These are phyloP conservation scores for Metrosideros polymorpha DNA, from an alignment of 441 rosid species.

Conservation along the genomic window DNA sequence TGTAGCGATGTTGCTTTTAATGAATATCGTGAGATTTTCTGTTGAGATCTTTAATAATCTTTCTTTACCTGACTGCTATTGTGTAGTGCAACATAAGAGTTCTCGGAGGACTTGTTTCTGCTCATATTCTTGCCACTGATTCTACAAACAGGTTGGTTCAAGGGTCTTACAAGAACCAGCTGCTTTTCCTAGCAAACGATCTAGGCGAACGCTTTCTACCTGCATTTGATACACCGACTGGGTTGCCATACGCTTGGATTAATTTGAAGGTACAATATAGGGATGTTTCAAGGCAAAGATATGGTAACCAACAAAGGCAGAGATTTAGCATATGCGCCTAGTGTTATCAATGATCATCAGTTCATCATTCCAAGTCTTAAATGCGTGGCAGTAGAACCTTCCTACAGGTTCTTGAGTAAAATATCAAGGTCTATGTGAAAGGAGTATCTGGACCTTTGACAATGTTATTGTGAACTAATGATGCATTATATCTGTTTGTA, in stretches of 20 bases:
- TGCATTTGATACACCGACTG: conserved; percentile 59
- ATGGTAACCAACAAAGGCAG: not conserved
- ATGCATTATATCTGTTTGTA: not conserved
- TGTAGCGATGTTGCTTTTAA: not conserved
- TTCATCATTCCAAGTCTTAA: not conserved
- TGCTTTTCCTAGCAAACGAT: conserved; percentile 53
- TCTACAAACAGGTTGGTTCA: conserved; percentile 61
- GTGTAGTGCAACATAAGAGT: conserved; percentile 94
- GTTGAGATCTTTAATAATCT: conserved; percentile 13
- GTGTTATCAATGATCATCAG: not conserved
- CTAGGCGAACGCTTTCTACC: conserved; percentile 55
- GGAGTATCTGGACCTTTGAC: not conserved
- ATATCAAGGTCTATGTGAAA: not conserved
- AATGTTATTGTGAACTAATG: not conserved
- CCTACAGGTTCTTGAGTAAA: not conserved
- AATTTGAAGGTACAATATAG: conserved; percentile 66
- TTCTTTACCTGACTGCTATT: conserved; percentile 20
- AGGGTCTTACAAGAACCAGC: conserved; percentile 55
- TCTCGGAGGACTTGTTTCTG: conserved; percentile 98
- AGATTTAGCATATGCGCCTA: not conserved
- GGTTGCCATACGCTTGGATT: conserved; percentile 89
- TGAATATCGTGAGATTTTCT: not conserved
- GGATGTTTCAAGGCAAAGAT: not conserved
- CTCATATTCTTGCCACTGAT: conserved; percentile 95
- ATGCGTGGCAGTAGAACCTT: not conserved